These are phyloP conservation scores for Citropsis articulata DNA, from an alignment of 345 rosid genomes.

Conservation along the genomic window DNA sequence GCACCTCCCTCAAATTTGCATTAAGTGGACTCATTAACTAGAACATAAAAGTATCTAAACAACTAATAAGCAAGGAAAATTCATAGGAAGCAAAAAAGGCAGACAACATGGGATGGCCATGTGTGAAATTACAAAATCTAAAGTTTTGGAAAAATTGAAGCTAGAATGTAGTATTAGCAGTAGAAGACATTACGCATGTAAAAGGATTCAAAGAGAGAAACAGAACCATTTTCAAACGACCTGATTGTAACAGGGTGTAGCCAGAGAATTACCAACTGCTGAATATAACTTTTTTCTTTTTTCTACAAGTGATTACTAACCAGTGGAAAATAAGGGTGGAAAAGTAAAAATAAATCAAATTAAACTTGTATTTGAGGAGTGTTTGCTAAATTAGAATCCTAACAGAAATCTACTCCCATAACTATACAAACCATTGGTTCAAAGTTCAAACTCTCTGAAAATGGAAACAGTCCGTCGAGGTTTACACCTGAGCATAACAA, in stretches of 20 bases:
- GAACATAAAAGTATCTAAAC: background rate
- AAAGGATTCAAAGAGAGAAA: conserved; percentile 14
- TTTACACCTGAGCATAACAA: conserved; percentile 43
- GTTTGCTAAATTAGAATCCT: conserved; percentile 10
- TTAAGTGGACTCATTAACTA: background rate
- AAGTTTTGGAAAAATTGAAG: conserved; percentile 5
- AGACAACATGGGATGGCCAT: background rate
- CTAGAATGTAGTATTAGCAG: background rate
- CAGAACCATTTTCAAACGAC: background rate
- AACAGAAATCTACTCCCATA: conserved; percentile 19
- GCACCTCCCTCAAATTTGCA: background rate
- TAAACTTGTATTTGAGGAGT: background rate
- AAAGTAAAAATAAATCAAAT: background rate
- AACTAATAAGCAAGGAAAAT: background rate
- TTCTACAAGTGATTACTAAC: background rate
- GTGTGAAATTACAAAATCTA: background rate
- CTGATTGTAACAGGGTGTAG: background rate
- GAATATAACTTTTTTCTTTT: background rate
- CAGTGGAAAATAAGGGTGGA: background rate
- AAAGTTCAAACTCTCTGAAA: conserved; percentile 26
- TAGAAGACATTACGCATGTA: background rate
- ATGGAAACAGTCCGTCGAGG: conserved; percentile 25
- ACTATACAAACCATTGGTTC: conserved; percentile 28
- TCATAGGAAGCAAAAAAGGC: background rate
- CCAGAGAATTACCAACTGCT: conserved; percentile 3